These are phyloP conservation scores for Fonsecaea pedrosoi DNA, from an alignment of 2,329 filamentous ascomycete genomes.

Conservation along the genomic window DNA sequence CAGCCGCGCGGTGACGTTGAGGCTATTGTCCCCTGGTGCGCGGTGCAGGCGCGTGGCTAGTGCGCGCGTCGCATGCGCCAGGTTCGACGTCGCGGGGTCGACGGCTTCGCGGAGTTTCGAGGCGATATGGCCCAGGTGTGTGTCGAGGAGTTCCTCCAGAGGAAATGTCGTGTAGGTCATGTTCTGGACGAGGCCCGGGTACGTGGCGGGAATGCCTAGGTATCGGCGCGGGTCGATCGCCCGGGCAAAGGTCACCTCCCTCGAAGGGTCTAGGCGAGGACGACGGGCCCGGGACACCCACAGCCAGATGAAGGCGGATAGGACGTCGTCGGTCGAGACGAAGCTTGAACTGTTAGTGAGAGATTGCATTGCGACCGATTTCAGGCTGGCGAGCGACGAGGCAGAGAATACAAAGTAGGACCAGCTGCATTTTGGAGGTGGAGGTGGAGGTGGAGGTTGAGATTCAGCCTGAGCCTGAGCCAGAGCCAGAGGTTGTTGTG, in stretches of 20 bases:
- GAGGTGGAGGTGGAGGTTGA: no score
- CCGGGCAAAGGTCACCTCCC: slow-evolving; percentile 51
- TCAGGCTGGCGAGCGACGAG: slow-evolving; percentile 50
- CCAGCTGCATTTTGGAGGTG: slow-evolving; percentile 49
- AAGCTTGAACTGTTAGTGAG: slow-evolving; percentile 41
- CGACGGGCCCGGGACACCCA: slow-evolving; percentile 52
- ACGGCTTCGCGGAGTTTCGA: slow-evolving; percentile 51
- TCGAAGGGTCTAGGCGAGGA: slow-evolving; percentile 43
- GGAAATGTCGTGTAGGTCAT: slow-evolving; percentile 52
- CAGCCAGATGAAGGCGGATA: slow-evolving; percentile 61
- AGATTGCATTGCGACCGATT: slow-evolving; percentile 46
- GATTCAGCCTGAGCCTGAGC: slow-evolving; percentile 10
- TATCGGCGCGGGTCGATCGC: slow-evolving; percentile 58
- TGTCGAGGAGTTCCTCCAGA: slow-evolving; percentile 42
- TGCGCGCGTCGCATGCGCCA: slow-evolving; percentile 49
- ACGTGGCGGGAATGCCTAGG: slow-evolving; percentile 52
- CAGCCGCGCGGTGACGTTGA: slow-evolving; percentile 47
- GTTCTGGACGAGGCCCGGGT: slow-evolving; percentile 58
- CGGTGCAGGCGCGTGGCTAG: slow-evolving; percentile 51
- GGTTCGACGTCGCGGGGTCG: slow-evolving; percentile 46
- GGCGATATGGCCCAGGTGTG: slow-evolving; percentile 48
- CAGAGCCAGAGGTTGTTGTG: not conserved
- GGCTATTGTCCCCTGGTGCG: slow-evolving; percentile 46
- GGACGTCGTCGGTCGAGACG: slow-evolving; percentile 62
- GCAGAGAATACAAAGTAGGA: slow-evolving; percentile 54